Conservation (phyloP, 768 basidiomycete species). For the Podaxis mareebaensis region DNA sequence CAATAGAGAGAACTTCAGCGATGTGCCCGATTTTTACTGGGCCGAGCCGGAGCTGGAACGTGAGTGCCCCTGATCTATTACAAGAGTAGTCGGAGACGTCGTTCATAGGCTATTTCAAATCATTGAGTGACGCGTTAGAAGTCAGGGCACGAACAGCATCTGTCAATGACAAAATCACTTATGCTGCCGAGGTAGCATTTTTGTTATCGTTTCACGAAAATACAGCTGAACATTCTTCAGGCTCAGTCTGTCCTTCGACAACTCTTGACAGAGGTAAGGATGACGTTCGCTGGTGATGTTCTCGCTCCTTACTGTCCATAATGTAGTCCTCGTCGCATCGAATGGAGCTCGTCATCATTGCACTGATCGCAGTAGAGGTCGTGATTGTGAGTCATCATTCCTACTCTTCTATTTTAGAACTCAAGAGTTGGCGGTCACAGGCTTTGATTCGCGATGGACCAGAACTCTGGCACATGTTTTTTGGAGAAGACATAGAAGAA, state of each 20-base stretch:
- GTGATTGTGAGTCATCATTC: slow-evolving; percentile 64
- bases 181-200: slow-evolving; percentile 62
- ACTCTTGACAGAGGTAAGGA: slow-evolving; percentile 76
- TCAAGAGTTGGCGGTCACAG: slow-evolving; percentile 31
- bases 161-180: slow-evolving; percentile 91
- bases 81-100: not conserved
- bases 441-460: slow-evolving; percentile 79
- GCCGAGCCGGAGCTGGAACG: slow-evolving; percentile 88
- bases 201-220: not conserved
- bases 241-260: slow-evolving; percentile 89
- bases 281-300: not conserved
- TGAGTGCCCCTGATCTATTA: slow-evolving; percentile 28
- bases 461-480: slow-evolving; percentile 65
- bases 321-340: slow-evolving; percentile 80
- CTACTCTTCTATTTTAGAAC: not conserved
- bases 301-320: slow-evolving; percentile 1
- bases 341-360: slow-evolving; percentile 95
- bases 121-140: slow-evolving; percentile 83
- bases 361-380: slow-evolving; percentile 94
- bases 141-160: slow-evolving; percentile 78
- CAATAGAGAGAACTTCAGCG: slow-evolving; percentile 85
- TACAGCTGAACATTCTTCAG: not conserved
- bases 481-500: slow-evolving; percentile 32
- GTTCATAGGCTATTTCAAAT: slow-evolving; percentile 73
- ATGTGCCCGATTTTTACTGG: slow-evolving; percentile 94